Evolutionary conservation across 164 flowering plant genomes (phyloP).

Genomic region (Stephania japonica): DNA sequence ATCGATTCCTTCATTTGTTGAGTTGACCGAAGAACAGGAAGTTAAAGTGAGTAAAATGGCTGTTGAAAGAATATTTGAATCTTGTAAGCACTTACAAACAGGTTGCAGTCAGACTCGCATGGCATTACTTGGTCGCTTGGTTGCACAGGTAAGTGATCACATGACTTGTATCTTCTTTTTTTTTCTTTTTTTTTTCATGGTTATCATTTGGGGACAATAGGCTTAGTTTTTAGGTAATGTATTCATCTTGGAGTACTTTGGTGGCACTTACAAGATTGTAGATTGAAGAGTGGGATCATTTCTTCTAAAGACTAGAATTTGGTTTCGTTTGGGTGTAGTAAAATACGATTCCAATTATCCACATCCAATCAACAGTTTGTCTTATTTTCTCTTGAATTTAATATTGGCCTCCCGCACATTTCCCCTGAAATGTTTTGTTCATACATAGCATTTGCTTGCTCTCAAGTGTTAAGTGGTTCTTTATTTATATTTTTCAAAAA

Average conservation of each 20-base stretch:
- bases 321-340: background rate
- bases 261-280: background rate
- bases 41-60: conserved; percentile 37
- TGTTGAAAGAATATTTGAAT: conserved; percentile 53
- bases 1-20: conserved; percentile 50
- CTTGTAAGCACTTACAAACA: conserved; percentile 31
- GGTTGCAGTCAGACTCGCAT: conserved; percentile 47
- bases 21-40: conserved; percentile 52
- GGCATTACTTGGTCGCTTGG: conserved; percentile 80
- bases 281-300: background rate
- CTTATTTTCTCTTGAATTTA: background rate
- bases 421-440: background rate
- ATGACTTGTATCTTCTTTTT: background rate
- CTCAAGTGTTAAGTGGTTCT: background rate
- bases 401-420: too few species aligned
- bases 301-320: background rate
- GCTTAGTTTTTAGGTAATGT: background rate
- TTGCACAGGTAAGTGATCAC: conserved; percentile 55
- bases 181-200: background rate
- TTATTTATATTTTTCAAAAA: background rate
- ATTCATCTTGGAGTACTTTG: background rate
- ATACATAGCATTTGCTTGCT: too few species aligned
- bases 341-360: background rate
- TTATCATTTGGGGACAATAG: background rate
- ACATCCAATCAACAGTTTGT: background rate